Evolutionary conservation across 2,329 filamentous ascomycete genomes (phyloP), one percentile per base, ranked within the genome.

Genomic region (Blastomyces silverae): DNA sequence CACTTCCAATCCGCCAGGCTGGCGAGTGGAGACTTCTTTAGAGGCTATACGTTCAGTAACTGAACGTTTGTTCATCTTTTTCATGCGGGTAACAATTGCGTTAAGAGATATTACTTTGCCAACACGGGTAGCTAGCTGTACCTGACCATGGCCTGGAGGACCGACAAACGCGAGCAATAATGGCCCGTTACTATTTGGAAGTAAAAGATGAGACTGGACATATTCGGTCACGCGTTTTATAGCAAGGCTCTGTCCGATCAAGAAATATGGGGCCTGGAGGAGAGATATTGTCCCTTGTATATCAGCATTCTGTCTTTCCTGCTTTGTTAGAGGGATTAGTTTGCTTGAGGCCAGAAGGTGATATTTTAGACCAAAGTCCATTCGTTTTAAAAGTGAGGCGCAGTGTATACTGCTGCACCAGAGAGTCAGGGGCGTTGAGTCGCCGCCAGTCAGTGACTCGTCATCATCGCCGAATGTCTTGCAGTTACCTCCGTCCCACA

Each of bases 151-250:
- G 13, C 65, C 64, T 3, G 65, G 48, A 8, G 58, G 63, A 17
- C 67, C 67, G n/a, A 62, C 53, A 55, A 69, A 69, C 42, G 65
- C 63, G 52, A 69, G 57, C 39, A 69, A 31, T 44, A 66, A 37
- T 10, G 66, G 60, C 13, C 52, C 8, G 50, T 52, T 52, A 37
- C 63, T 39, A 11, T 5, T 44, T 44, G 52, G 60, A 25, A 56
- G 57, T 17, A 66, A 17, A 17, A 65, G 53, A 44, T 67, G 62
- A n/a, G 61, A 57, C 3, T 28, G 28, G 20, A 66, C 28, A 61
- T 61, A 66, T 3, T 61, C 28, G 20, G 52, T 64, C 11, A 65
- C 60, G 2, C 10, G 17, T 13, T 64, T 57, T 44, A 67, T 63
- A 22, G 67, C 67, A 15, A 62, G 28, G 13, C 44, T 59, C 56